Base-by-base conservation (phyloP, 345 rosid species). In the Cochlearia excelsa region DNA sequence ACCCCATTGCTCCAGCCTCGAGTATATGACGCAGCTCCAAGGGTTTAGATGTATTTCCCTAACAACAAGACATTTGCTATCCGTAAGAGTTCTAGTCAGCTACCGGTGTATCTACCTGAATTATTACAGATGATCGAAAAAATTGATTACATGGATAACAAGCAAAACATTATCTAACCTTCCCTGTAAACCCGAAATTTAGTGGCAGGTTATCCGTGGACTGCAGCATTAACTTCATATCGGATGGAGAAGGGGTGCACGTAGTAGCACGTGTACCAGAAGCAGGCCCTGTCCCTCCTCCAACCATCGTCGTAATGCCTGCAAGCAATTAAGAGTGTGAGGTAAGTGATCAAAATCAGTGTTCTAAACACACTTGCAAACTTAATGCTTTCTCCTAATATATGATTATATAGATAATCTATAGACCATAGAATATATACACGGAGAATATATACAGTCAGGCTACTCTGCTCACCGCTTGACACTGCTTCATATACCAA, bases 251-350 rank as follows among this genome's bases (percentile, higher is more conserved):
- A 26, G 99, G 97, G 54, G 99, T 89, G 59, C 99, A 89, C 23
- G 99, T 85, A 58, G 99, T 93, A 46, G 99, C 99, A 35, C 97
- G 86, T 44, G 99, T 93, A 52, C 99, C 97, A 29, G 82, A 73
- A 61, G 99, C 86, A 51, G 99, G 99, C 53, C 99, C 99, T 41
- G 99, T 93, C 58, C 97, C 99, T 63, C 99, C 99, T 74, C 99
- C 97, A 43, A 93, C 75, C 71, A 93, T 57, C 3, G 99, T 93
- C 62, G 97, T 93, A 65, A 89, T 77, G 46, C 99, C 99, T 93
- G 41, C 47, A 83, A 7, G 61, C 29, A 6, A 66, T 42, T 7
- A 31, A 28, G 34, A 55, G 63, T 28, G 33, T 9, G 35, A 33
- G 1, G 31, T 3, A 50, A 69, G 6, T 37, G 44, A 9, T 45